Evolutionary conservation across 139 green algal genomes (phyloP).

Genomic region (Picochlorum costavermella): DNA sequence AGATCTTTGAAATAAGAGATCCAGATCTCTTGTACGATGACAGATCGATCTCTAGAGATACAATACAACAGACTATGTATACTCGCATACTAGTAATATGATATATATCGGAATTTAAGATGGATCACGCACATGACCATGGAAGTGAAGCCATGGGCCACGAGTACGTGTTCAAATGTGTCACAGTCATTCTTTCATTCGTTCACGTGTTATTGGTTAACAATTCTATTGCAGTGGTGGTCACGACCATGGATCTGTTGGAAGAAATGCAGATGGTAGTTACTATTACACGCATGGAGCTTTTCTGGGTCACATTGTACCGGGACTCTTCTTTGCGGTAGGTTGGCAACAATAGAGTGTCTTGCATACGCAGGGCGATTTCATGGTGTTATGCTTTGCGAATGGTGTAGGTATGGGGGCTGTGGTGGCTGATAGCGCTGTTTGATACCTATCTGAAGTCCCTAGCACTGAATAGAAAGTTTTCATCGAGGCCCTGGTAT

Average conservation of each 20-base stretch:
- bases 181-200: too few relatives aligned
- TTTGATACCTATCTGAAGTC: slow-evolving; percentile 22
- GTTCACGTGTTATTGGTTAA: too few relatives aligned
- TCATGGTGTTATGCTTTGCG: background rate
- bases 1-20: too few relatives aligned
- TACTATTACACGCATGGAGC: slow-evolving; percentile 35
- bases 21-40: too few relatives aligned
- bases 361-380: too few relatives aligned
- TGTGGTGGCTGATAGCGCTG: slow-evolving; percentile 37
- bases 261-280: slow-evolving; percentile 8
- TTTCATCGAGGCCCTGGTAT: slow-evolving; percentile 30
- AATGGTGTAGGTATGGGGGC: slow-evolving; percentile 29
- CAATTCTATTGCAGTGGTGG: background rate
- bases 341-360: background rate
- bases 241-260: background rate
- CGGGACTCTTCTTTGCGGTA: slow-evolving; percentile 34
- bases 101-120: too few relatives aligned
- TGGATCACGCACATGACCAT: background rate
- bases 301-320: slow-evolving; percentile 39
- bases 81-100: too few relatives aligned
- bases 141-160: background rate
- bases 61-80: too few relatives aligned
- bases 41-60: too few relatives aligned
- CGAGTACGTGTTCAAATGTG: background rate
- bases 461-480: slow-evolving; percentile 14